Base-by-base conservation (phyloP, 257 asterid species). In the Salvia hispanica region DNA sequence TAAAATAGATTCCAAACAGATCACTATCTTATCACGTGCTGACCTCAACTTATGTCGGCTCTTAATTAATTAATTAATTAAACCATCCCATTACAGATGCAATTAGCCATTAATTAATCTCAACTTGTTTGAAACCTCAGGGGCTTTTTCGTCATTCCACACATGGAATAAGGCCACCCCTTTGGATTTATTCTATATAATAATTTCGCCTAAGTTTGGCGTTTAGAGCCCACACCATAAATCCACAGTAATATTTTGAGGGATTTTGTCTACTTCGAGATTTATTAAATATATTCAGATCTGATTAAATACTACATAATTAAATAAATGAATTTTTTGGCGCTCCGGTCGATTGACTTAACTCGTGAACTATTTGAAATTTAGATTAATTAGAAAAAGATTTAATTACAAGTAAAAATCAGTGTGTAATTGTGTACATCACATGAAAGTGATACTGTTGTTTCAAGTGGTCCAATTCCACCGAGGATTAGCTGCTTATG, bases 11-110 rank as follows among this genome's bases (percentile, higher is more conserved):
- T 76, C 84, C 77, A 79, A 72, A 79, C 77, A 74, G 77, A 77
- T 80, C 82, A 80, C 85, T 53, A 46, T 62, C 85, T 61, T 50
- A 62, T 77, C 86, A 81, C 83, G 77, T 81, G 83, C 68, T 78
- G 44, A 69, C 83, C 83, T 77, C 77, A 64, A 75, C 65, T 63
- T 55, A 58, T 81, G 83, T 78, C 81, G 81, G 77, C 80, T 74
- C 59, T 61, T 69, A 62, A 60, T 71, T 70, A 53, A 40, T 74
- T 72, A 50, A 39, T 71, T 70, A 53, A 40, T 74, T 72, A 50
- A 39, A 6, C 14, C 62, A 21, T 50, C 52, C 44, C 67, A 72
- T 72, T 67, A 64, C 31, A 50, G 67, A 67, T 70, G 76, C 75
- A 60, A 78, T 69, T 73, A 69, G 7, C 55, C 31, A 75, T 53